These are phyloP conservation scores for Tolypocladium endophyticum DNA, from an alignment of 2,329 filamentous ascomycete species.

Conservation along the genomic window DNA sequence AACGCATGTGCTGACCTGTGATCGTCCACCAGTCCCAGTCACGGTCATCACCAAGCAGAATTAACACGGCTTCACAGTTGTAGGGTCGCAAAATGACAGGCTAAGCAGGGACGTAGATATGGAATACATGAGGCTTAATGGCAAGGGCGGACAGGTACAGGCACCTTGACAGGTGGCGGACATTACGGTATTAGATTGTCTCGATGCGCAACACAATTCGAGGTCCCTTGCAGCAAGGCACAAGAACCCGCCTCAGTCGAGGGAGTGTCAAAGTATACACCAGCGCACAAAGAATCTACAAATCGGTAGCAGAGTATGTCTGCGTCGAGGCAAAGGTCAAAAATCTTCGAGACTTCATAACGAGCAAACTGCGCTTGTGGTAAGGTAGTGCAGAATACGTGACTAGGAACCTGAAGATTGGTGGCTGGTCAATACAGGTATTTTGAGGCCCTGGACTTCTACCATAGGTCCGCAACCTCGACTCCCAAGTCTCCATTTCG, in stretches of 20 bases:
- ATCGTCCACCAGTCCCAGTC: too few relatives aligned
- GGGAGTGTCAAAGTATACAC: not conserved
- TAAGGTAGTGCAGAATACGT: not conserved
- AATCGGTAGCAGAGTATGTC: not conserved
- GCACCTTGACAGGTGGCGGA: not conserved
- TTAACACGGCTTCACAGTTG: not conserved
- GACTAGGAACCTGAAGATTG: not conserved
- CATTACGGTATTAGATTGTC: not conserved
- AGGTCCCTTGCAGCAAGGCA: not conserved
- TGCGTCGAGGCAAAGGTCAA: not conserved
- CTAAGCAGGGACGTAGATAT: too few relatives aligned
- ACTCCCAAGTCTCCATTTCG: not conserved
- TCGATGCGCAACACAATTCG: not conserved
- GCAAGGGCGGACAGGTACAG: not conserved
- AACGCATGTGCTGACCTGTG: not conserved
- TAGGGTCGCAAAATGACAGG: too few relatives aligned
- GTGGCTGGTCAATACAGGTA: not conserved
- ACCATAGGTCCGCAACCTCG: not conserved
- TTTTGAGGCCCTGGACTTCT: not conserved
- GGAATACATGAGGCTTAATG: too few relatives aligned
- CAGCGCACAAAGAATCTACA: not conserved
- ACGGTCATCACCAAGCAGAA: not conserved
- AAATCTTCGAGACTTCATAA: not conserved
- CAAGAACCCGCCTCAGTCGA: not conserved
- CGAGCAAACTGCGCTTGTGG: not conserved